Conservation (phyloP, 768 basidiomycete species). For the Chalciporus sphaerocephalus region DNA sequence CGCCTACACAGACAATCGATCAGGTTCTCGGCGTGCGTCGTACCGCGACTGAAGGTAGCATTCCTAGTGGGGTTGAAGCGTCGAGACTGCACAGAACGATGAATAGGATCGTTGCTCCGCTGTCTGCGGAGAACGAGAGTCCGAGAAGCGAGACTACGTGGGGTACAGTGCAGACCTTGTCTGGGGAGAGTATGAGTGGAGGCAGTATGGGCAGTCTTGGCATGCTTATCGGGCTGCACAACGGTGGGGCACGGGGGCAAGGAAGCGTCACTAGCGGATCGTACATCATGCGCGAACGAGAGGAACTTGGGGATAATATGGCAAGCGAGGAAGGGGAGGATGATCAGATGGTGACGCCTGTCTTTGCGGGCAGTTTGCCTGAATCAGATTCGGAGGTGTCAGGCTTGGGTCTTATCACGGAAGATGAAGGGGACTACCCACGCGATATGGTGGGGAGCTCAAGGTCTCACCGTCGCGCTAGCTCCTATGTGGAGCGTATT, state of each 20-base stretch:
- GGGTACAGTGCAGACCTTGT: slow-evolving; percentile 31
- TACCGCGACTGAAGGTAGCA: slow-evolving; percentile 14
- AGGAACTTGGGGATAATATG: slow-evolving; percentile 8
- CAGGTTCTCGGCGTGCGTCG: slow-evolving; percentile 20
- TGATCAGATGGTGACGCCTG: slow-evolving; percentile 19
- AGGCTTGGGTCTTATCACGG: slow-evolving; percentile 30
- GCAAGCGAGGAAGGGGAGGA: slow-evolving; percentile 17
- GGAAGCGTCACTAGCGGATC: slow-evolving; percentile 17
- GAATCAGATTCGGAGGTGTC: slow-evolving; percentile 18
- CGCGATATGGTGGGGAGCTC: slow-evolving; percentile 9
- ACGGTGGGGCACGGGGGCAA: slow-evolving; percentile 27
- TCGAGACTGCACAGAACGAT: slow-evolving; percentile 5
- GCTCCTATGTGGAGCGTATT: slow-evolving; percentile 18
- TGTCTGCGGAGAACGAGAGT: slow-evolving; percentile 21
- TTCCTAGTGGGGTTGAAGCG: slow-evolving; percentile 6
- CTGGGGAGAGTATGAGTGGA: slow-evolving; percentile 16
- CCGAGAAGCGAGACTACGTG: slow-evolving; percentile 35
- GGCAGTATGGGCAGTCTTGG: slow-evolving; percentile 29
- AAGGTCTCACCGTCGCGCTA: slow-evolving; percentile 15
- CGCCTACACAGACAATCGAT: slow-evolving; percentile 11
- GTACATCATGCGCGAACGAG: slow-evolving; percentile 19
- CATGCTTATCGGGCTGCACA: slow-evolving; percentile 28
- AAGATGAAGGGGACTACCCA: slow-evolving; percentile 26
- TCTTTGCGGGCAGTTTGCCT: slow-evolving; percentile 19
- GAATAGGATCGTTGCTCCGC: slow-evolving; percentile 12